Percentiles rank a stretch among this genome's conserved stretches.
Conservation (phyloP, 2,329 filamentous ascomycete species). For the Fusarium euwallaceae region DNA sequence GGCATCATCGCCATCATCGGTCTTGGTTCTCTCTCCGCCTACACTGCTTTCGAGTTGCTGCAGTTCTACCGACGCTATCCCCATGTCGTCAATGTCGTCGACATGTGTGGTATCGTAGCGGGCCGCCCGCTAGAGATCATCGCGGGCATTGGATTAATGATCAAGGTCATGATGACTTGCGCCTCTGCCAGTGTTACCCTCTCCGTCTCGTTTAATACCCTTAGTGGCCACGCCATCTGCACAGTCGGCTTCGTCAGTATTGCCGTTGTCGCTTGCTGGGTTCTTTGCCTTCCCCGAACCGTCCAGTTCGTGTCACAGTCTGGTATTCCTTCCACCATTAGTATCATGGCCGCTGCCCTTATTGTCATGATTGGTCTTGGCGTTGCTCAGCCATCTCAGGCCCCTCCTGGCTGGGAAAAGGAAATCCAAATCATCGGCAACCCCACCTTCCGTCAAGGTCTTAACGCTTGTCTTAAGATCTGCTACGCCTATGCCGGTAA, state of each 20-base stretch:
- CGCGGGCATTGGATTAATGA: constrained; percentile 70
- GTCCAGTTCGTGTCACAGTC: constrained; percentile 58
- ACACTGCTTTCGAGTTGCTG: constrained; percentile 60
- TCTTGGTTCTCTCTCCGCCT: constrained; percentile 74
- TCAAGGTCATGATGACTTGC: constrained; percentile 79
- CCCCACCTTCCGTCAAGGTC: constrained; percentile 44
- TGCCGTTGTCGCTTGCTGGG: constrained; percentile 69
- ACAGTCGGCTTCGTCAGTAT: constrained; percentile 75
- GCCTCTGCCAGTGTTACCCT: constrained; percentile 75
- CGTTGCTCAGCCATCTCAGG: constrained; percentile 29
- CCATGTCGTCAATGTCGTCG: constrained; percentile 77
- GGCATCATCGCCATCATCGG: constrained; percentile 77
- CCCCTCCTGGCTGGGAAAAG: constrained; percentile 43
- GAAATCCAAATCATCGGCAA: constrained; percentile 42
- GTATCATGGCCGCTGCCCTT: constrained; percentile 45
- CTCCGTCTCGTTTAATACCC: constrained; percentile 75
- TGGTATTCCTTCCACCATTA: constrained; percentile 46
- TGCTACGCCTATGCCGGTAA: constrained; percentile 49
- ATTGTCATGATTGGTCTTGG: constrained; percentile 50
- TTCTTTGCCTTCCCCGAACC: constrained; percentile 74
- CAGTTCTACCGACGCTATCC: constrained; percentile 77
- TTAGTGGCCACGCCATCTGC: constrained; percentile 70
- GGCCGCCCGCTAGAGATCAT: constrained; percentile 40
- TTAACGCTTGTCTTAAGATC: constrained; percentile 47
- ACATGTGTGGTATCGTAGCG: constrained; percentile 70